Evolutionary conservation across 1,139 yeast species (phyloP).

Genomic region (Geotrichum restrictum): DNA sequence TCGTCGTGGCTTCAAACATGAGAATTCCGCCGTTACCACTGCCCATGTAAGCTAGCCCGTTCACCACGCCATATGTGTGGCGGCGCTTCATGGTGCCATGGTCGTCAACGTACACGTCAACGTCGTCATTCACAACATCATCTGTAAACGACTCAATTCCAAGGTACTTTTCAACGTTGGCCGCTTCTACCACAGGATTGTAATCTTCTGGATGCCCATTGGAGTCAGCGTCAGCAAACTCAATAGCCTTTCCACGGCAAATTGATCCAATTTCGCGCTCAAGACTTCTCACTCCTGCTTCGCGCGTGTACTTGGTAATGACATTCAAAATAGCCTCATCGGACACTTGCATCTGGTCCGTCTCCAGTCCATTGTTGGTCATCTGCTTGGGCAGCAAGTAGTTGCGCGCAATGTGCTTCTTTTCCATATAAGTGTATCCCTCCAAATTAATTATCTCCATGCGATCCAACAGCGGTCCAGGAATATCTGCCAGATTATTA

Average conservation of each 20-base stretch:
- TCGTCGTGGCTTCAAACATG: constrained; percentile 73
- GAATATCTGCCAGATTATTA: constrained; percentile 70
- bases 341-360: constrained; percentile 40
- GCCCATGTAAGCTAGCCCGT: constrained; percentile 83
- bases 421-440: constrained; percentile 80
- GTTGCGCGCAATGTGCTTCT: constrained; percentile 64
- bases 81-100: constrained; percentile 36
- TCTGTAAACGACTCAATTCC: constrained; percentile 45
- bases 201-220: constrained; percentile 28
- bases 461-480: constrained; percentile 79
- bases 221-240: constrained; percentile 49
- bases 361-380: constrained; percentile 62
- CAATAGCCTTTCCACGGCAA: constrained; percentile 81
- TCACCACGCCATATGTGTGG: constrained; percentile 68
- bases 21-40: constrained; percentile 85
- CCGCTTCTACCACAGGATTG: constrained; percentile 22
- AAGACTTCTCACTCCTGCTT: constrained; percentile 79
- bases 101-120: constrained; percentile 31
- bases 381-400: constrained; percentile 79
- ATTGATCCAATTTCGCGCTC: constrained; percentile 70
- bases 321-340: constrained; percentile 56
- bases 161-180: constrained; percentile 45
- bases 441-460: constrained; percentile 78
- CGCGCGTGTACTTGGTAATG: constrained; percentile 71
- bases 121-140: constrained; percentile 38